These are phyloP conservation scores for Hibiscus syriacus DNA, from an alignment of 345 rosid genomes.

Conservation along the genomic window DNA sequence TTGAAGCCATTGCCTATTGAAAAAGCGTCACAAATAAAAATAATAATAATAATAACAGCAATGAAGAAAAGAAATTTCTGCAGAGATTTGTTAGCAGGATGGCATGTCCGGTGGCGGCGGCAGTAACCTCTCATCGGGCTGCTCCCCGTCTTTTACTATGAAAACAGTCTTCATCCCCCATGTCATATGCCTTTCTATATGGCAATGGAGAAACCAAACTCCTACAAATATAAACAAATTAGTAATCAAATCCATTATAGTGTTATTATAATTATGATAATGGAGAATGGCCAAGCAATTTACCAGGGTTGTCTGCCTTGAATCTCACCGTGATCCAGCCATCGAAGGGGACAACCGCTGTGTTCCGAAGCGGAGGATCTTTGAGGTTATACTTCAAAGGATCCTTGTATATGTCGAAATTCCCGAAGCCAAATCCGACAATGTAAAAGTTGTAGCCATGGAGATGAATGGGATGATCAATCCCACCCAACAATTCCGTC, in stretches of 20 bases:
- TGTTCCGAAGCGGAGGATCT: slow-evolving; percentile 28
- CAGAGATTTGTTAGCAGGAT: slow-evolving; percentile 8
- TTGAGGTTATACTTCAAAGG: slow-evolving; percentile 22
- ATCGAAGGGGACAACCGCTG: slow-evolving; percentile 13
- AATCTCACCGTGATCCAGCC: slow-evolving; percentile 29
- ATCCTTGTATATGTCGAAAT: slow-evolving; percentile 19
- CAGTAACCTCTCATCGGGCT: slow-evolving; percentile 11
- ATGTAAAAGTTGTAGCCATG: slow-evolving; percentile 33
- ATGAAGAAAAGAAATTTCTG: not conserved
- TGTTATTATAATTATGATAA: not conserved
- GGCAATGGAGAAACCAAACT: slow-evolving; percentile 34
- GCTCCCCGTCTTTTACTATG: slow-evolving; percentile 27
- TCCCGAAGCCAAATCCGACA: slow-evolving; percentile 23
- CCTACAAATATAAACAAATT: not conserved
- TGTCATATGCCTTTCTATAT: slow-evolving; percentile 32
- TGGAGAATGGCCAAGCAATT: not conserved
- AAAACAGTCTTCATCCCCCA: slow-evolving; percentile 42
- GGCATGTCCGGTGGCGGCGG: slow-evolving; percentile 38
- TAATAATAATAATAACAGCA: not conserved
- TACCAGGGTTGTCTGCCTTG: slow-evolving; percentile 27
- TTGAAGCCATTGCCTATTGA: not conserved
- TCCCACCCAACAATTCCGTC: slow-evolving; percentile 9
- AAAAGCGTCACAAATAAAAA: not conserved
- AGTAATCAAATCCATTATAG: not conserved
- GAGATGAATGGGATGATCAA: slow-evolving; percentile 33